Evolutionary conservation across 2,329 filamentous ascomycete genomes (phyloP), one percentile per base, ranked within the genome.

Genomic region (Monosporascus sp.): DNA sequence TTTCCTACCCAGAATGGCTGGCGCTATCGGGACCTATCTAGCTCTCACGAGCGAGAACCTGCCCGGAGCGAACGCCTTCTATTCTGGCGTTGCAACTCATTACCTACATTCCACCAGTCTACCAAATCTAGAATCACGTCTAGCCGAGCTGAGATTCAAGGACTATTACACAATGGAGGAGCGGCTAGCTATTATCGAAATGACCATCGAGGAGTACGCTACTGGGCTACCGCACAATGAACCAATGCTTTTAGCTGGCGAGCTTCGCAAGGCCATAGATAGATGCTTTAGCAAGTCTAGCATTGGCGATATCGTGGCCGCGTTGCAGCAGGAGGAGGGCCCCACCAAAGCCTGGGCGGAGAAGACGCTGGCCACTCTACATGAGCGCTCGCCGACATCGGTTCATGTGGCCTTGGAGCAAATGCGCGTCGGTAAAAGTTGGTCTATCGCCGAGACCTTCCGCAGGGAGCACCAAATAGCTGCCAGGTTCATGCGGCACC

Each of bases 91-190:
- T 63, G 94, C 94, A 56, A 97, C 94, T 16, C 94, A 99, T 76
- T 99, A 96, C 75, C 77, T 99, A 60, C 89, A 99, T 79, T 96
- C 93, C 44, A 91, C 90, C 56, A 87, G 87, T 60, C 80, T 99
- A 56, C 85, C 88, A 49, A 83, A 84, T 62, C 81, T 99, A 54
- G 91, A 96, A 71, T 80, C 85, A 20, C 90, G 93, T 68, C 81
- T 99, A 26, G 89, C 90, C 1, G 94, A 99, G 74, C 81, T 99
- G 57, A 82, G 86, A 27, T 99, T 99, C 78, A 81, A 82, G 55
- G 95, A 99, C 73, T 84, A 86, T 64, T 83, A 89, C 53, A 61
- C 71, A 40, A 74, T 88, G 22, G 61, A 77, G 22, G 75, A 84
- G 44, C 86, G 92, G 51, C 77, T 91, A 55, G 73, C 76, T 45